A percentile compares a stretch with the other conserved stretches of the same genome.
Evolutionary conservation across 2,329 filamentous ascomycete species (phyloP).

Genomic region (Pseudogymnoascus sp.): DNA sequence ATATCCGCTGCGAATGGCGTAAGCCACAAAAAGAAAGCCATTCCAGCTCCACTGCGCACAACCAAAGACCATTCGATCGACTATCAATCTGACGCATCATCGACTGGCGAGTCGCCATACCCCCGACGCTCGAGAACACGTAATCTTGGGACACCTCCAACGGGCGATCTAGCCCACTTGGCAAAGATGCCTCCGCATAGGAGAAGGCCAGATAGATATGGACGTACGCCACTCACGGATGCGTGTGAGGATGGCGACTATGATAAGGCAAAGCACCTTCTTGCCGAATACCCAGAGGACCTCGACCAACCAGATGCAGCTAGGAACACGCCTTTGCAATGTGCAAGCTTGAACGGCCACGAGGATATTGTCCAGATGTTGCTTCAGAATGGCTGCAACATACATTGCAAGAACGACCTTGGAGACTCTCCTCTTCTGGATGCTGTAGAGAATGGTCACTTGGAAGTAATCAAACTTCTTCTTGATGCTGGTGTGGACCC

Average conservation of each 20-base stretch:
- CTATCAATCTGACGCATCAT: constrained; percentile 60
- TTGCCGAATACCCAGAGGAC: constrained; percentile 75
- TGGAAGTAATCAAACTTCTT: constrained; percentile 78
- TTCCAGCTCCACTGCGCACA: constrained; percentile 46
- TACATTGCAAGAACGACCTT: constrained; percentile 70
- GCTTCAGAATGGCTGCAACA: constrained; percentile 73
- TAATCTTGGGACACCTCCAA: constrained; percentile 45
- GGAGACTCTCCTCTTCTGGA: constrained; percentile 93
- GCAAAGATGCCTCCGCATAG: constrained; percentile 65
- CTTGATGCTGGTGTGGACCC: constrained; percentile 86
- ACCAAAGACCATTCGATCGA: constrained; percentile 43
- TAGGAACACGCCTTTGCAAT: constrained; percentile 91
- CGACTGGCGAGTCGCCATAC: constrained; percentile 50
- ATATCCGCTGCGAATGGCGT: constrained; percentile 39
- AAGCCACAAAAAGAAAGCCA: constrained; percentile 50
- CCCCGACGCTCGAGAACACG: constrained; percentile 50
- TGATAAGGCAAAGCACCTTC: constrained; percentile 64
- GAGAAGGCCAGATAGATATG: constrained; percentile 85
- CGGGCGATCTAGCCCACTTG: constrained; percentile 52
- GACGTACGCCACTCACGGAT: constrained; percentile 81
- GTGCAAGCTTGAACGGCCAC: constrained; percentile 80
- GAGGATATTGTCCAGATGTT: constrained; percentile 81
- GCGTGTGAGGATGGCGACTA: constrained; percentile 82
- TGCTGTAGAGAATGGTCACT: constrained; percentile 89
- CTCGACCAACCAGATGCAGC: constrained; percentile 86